Evolutionary conservation across 176 grass and related monocot species (phyloP).

Genomic region (Rhynchospora tenuis): DNA sequence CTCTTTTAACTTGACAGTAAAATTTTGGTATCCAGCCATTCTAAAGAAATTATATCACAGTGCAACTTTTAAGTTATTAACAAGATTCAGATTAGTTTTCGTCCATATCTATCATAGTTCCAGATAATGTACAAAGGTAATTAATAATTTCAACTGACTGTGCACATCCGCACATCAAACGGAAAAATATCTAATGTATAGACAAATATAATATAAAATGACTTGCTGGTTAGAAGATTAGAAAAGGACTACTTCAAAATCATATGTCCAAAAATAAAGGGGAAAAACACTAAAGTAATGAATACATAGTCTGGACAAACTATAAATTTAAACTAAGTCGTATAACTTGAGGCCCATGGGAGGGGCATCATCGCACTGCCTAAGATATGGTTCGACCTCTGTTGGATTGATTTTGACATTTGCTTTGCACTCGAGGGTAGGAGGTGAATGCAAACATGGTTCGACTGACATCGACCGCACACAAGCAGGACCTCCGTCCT

Average conservation of each 20-base stretch:
- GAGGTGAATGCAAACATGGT: conserved; percentile 52
- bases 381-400: conserved; percentile 32
- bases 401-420: conserved; percentile 22
- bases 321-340: background rate
- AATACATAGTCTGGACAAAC: background rate
- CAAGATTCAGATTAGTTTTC: background rate
- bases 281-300: background rate
- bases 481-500: conserved; percentile 1
- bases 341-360: conserved; percentile 42
- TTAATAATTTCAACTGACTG: background rate
- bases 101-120: background rate
- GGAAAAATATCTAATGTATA: background rate
- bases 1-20: background rate
- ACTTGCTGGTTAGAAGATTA: background rate
- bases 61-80: background rate
- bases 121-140: background rate
- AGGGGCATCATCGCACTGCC: conserved; percentile 49
- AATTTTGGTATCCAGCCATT: background rate
- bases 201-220: background rate
- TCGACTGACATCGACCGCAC: conserved; percentile 24
- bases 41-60: background rate
- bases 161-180: background rate
- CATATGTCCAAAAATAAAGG: background rate
- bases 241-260: background rate
- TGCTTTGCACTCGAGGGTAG: conserved; percentile 25